phyloP scores from a whole-genome alignment of 768 basidiomycete species.

The Russula earlei region DNA sequence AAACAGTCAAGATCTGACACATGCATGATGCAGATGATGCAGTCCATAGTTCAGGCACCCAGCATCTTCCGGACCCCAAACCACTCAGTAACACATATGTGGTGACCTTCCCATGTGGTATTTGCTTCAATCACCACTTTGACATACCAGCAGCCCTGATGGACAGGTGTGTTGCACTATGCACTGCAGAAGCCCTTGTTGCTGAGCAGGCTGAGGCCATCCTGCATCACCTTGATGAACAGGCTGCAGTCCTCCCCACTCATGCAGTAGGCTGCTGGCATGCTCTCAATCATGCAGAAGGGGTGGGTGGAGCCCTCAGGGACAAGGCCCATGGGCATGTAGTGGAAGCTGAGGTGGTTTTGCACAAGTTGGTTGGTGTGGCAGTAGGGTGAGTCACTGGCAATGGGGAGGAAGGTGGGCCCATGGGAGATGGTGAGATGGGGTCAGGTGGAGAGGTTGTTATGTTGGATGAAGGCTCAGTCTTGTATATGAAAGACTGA shows the following conservation, averaged over 20 bases:
- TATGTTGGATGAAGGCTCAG: too few species aligned
- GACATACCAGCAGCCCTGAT: constrained; percentile 90
- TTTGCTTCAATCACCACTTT: constrained; percentile 82
- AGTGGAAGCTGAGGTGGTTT: constrained; percentile 73
- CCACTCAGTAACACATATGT: too few species aligned
- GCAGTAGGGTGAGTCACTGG: constrained; percentile 46
- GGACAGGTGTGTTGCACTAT: constrained; percentile 79
- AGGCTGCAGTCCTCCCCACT: constrained; percentile 89
- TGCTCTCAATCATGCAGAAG: constrained; percentile 75
- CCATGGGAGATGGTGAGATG: constrained; percentile 67
- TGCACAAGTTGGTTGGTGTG: constrained; percentile 62
- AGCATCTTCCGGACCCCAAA: too few species aligned
- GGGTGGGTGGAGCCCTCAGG: constrained; percentile 46
- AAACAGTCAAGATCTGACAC: too few species aligned
- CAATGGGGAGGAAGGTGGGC: constrained; percentile 54
- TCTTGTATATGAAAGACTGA: too few species aligned
- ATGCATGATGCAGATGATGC: too few species aligned
- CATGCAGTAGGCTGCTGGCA: constrained; percentile 58
- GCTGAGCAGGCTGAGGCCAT: constrained; percentile 66
- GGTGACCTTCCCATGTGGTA: too few species aligned
- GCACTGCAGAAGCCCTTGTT: constrained; percentile 88
- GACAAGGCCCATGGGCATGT: constrained; percentile 69
- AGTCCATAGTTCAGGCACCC: too few species aligned
- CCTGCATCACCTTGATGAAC: constrained; percentile 68
- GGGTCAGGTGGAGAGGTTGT: constrained; percentile 60